These are phyloP conservation scores for Pyrenula aspistea DNA, from an alignment of 495 filamentous ascomycete species.

Conservation along the genomic window DNA sequence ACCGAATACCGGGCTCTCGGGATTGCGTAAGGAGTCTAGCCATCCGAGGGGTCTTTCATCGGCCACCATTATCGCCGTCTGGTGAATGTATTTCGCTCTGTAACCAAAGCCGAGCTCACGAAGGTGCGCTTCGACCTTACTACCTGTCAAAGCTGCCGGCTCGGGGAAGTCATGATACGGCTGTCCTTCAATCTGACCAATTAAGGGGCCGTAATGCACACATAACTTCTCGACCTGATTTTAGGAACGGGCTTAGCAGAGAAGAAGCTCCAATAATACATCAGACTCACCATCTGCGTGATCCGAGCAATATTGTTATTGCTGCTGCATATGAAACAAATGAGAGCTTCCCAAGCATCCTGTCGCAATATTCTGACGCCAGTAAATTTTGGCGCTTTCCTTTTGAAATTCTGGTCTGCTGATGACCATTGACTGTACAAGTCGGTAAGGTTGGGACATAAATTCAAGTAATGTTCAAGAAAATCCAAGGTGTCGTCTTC, in stretches of 20 bases:
- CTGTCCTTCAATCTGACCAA: conserved; percentile 57
- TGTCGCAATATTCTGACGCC: conserved; percentile 93
- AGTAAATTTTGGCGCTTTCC: conserved; percentile 73
- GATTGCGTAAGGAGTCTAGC: conserved; percentile 66
- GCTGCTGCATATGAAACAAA: conserved; percentile 94
- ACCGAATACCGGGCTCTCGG: conserved; percentile 53
- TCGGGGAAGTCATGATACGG: conserved; percentile 80
- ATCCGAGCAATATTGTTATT: conserved; percentile 98
- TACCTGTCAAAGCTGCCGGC: conserved; percentile 54
- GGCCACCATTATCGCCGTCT: conserved; percentile 67
- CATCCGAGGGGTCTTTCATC: conserved; percentile 55
- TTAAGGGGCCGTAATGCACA: conserved; percentile 63
- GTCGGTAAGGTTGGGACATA: conserved; percentile 54
- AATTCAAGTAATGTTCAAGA: conserved; percentile 70
- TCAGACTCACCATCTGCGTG: conserved; percentile 62
- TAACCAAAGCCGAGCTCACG: conserved; percentile 88
- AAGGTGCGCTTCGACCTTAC: conserved; percentile 63
- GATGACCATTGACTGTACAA: conserved; percentile 84
- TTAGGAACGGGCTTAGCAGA: conserved; percentile 8
- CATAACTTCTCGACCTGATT: conserved; percentile 65
- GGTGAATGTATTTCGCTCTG: conserved; percentile 78
- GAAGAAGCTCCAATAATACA: not conserved
- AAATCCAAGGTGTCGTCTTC: conserved; percentile 56
- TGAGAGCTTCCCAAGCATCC: conserved; percentile 89
- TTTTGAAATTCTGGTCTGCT: conserved; percentile 79